A percentile compares a stretch with the other conserved stretches of the same genome.
Evolutionary conservation across 306 rosid genomes (phyloP).

Genomic region (Hylodesmum podocarpum): DNA sequence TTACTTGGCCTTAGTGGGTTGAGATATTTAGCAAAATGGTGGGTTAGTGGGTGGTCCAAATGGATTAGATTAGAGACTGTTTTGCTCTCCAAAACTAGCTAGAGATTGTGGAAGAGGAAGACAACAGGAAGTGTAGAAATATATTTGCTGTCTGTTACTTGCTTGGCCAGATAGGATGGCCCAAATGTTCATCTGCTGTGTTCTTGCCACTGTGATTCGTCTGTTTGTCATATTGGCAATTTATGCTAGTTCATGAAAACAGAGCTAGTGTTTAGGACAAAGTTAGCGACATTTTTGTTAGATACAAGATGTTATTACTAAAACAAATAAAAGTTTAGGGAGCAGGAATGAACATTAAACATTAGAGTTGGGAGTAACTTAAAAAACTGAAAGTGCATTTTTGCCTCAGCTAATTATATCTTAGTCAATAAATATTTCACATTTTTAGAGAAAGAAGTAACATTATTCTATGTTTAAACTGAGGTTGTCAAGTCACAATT

Average conservation of each 20-base stretch:
- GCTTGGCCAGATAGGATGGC: not conserved
- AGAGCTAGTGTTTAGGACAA: not conserved
- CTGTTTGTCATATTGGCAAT: not conserved
- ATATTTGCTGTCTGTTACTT: not conserved
- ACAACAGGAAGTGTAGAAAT: not conserved
- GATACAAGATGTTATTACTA: not conserved
- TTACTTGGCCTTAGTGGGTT: not conserved
- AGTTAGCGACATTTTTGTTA: not conserved
- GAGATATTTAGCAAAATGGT: not conserved
- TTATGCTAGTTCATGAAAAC: not conserved
- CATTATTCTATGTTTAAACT: not conserved
- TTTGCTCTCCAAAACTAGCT: constrained; percentile 7
- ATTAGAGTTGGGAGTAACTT: not conserved
- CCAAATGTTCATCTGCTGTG: not conserved
- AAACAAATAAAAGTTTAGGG: not conserved
- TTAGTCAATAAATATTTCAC: not conserved
- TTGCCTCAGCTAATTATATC: not conserved
- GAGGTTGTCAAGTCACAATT: not conserved
- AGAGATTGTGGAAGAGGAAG: not conserved
- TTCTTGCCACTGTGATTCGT: not conserved
- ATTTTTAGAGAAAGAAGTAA: not conserved
- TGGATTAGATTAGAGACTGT: not conserved
- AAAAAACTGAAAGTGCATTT: not conserved
- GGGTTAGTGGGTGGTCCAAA: not conserved
- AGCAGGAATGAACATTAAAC: not conserved